phyloP scores from a whole-genome alignment of 768 basidiomycete species.

The Fibroporia radiculosa region DNA sequence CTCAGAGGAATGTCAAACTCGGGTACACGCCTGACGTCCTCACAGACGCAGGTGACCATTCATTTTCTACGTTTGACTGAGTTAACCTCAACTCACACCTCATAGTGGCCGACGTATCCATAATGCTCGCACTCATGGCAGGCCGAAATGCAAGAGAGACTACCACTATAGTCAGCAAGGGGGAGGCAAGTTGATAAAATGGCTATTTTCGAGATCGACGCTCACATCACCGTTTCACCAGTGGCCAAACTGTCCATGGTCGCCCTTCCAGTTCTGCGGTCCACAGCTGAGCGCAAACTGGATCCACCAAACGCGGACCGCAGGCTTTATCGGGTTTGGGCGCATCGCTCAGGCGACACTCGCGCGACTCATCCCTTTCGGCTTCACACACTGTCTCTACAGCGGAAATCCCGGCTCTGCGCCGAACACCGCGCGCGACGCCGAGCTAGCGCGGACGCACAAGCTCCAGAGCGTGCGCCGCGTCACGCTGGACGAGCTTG shows the following conservation, averaged over 20 bases:
- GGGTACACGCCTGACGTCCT: conserved; percentile 95
- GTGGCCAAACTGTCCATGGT: conserved; percentile 80
- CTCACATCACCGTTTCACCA: conserved; percentile 21
- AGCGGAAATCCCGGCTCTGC: conserved; percentile 45
- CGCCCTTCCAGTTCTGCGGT: conserved; percentile 81
- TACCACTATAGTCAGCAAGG: conserved; percentile 56
- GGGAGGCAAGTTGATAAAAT: conserved; percentile 43
- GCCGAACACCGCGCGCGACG: conserved; percentile 32
- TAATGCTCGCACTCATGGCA: conserved; percentile 94
- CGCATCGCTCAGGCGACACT: conserved; percentile 86
- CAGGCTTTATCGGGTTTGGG: conserved; percentile 93
- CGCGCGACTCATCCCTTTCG: conserved; percentile 74
- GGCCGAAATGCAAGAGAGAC: conserved; percentile 69
- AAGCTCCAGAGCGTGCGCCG: conserved; percentile 36
- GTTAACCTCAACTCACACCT: no score
- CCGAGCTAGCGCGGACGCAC: conserved; percentile 17
- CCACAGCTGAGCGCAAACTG: conserved; percentile 60
- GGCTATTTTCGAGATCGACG: not conserved
- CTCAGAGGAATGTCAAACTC: conserved; percentile 55
- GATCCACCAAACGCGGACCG: conserved; percentile 49
- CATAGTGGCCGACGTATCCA: conserved; percentile 81
- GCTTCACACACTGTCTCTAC: conserved; percentile 69
- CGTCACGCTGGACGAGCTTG: conserved; percentile 62
- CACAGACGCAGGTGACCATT: conserved; percentile 69
- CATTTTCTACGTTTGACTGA: not conserved